Percentiles rank a stretch among this genome's conserved stretches.
Evolutionary conservation across 345 rosid genomes (phyloP).

Genomic region (Mangifera indica): DNA sequence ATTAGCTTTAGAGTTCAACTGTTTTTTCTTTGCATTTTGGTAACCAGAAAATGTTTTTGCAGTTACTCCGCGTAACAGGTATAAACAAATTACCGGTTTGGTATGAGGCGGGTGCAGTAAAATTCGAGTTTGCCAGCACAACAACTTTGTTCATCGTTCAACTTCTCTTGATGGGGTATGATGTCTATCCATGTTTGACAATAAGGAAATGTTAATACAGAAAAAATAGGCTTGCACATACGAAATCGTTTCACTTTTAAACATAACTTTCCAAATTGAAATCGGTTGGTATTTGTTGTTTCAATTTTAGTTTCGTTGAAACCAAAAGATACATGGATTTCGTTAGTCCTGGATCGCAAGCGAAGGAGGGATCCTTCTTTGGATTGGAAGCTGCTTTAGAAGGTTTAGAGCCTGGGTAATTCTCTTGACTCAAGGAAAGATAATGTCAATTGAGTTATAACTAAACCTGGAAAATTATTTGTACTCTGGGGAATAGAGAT

Average conservation of each 20-base stretch:
- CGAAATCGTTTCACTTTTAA: not conserved
- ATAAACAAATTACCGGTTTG: slow-evolving; percentile 73
- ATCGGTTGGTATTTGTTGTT: not conserved
- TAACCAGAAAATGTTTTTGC: slow-evolving; percentile 11
- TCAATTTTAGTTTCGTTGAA: slow-evolving; percentile 61
- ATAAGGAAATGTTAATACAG: not conserved
- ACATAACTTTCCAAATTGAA: not conserved
- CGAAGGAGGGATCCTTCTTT: slow-evolving; percentile 73
- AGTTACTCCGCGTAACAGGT: slow-evolving; percentile 80
- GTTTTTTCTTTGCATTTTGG: not conserved
- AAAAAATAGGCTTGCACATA: not conserved
- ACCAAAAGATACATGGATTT: slow-evolving; percentile 90
- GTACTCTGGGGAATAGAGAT: too few relatives aligned
- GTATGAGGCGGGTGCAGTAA: slow-evolving; percentile 91
- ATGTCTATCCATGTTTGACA: not conserved
- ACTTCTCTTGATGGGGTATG: slow-evolving; percentile 87
- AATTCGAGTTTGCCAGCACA: slow-evolving; percentile 71
- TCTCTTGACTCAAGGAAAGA: not conserved
- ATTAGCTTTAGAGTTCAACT: too few relatives aligned
- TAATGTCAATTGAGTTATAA: not conserved
- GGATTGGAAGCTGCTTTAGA: slow-evolving; percentile 78
- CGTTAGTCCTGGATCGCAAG: slow-evolving; percentile 82
- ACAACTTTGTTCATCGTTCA: slow-evolving; percentile 68
- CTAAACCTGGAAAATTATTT: not conserved
- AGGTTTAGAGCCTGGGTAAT: slow-evolving; percentile 90